Evolutionary conservation across 306 rosid genomes (phyloP), one percentile per base, ranked within the genome.

Genomic region (Vigna trinervia): DNA sequence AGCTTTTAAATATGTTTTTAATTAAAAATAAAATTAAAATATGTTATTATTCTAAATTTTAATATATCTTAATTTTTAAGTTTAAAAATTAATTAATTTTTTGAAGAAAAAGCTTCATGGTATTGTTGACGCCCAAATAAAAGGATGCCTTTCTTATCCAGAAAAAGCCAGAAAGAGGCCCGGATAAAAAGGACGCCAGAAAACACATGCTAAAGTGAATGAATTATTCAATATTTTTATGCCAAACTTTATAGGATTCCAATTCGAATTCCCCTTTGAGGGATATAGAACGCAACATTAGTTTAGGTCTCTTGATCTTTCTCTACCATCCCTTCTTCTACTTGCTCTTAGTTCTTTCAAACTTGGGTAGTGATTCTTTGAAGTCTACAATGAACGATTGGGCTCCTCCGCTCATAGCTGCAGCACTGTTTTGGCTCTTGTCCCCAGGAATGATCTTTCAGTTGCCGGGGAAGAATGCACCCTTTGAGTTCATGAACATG

Each of bases 371-470:
- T 62, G 5, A 5, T 56, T 13, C 12, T n/a, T 69, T 17, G 26
- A 79, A 22, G 1, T 2, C 12, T 11, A 82, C 11, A 57, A 92
- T 92, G 97, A 81, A 82, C 51, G 90, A 95, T 71, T 95, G 92
- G 93, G 99, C 92, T 22, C 87, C 89, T 81, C 97, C 93, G 0
- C 86, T 95, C 26, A 95, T 92, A 47, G 97, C 97, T 1, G 82
- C 97, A 0, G 90, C 92, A 20, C 74, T 92, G 63, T 92, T 95
- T 56, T 95, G 97, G 47, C 86, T 92, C 65, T 63, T 95, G 75
- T 82, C 87, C 1, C 98, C 97, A 4, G 98, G 97, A 71, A 60
- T 90, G 89, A 66, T 95, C 39, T 90, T 95, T 81, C 97, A 95
- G 72, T 82, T 95, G 91, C 97, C 99, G 0, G 97, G 97, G 1